Percentiles rank a stretch among this genome's conserved stretches.
phyloP scores from a whole-genome alignment of 225 moss, liverwort and hornwort species.

The Rhytidiadelphus loreus region DNA sequence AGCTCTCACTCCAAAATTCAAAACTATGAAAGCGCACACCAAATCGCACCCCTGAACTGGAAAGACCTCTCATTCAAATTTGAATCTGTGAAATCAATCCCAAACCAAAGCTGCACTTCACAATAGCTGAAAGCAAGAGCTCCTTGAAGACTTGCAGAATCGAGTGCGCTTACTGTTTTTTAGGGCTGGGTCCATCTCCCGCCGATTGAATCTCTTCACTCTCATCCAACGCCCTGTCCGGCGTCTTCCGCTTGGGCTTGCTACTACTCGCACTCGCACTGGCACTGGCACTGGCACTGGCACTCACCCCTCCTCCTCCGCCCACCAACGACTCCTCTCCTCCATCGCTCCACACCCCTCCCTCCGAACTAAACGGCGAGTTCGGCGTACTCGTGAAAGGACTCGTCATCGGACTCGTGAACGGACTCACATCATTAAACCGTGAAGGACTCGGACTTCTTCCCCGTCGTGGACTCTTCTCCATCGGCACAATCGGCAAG shows the following conservation, averaged over 20 bases:
- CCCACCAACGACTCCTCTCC: neutral
- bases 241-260: slow-evolving; percentile 47
- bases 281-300: neutral
- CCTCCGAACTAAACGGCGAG: slow-evolving; percentile 35
- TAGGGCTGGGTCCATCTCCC: slow-evolving; percentile 28
- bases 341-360: slow-evolving; percentile 23
- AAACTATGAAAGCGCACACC: neutral
- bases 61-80: neutral
- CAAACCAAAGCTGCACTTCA: neutral
- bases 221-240: slow-evolving; percentile 44
- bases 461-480: neutral
- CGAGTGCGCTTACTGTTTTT: slow-evolving; percentile 29
- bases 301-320: neutral
- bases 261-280: slow-evolving; percentile 6
- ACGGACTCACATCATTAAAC: neutral
- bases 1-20: neutral
- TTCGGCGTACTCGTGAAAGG: slow-evolving; percentile 33
- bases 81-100: neutral
- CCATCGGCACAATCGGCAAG: neutral
- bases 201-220: slow-evolving; percentile 37
- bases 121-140: neutral
- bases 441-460: slow-evolving; percentile 25
- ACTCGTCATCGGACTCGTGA: slow-evolving; percentile 11
- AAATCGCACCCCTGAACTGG: neutral
- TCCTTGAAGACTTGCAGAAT: neutral